Conservation (phyloP, 495 filamentous ascomycete genomes). For the Aspergillus biplanus region DNA sequence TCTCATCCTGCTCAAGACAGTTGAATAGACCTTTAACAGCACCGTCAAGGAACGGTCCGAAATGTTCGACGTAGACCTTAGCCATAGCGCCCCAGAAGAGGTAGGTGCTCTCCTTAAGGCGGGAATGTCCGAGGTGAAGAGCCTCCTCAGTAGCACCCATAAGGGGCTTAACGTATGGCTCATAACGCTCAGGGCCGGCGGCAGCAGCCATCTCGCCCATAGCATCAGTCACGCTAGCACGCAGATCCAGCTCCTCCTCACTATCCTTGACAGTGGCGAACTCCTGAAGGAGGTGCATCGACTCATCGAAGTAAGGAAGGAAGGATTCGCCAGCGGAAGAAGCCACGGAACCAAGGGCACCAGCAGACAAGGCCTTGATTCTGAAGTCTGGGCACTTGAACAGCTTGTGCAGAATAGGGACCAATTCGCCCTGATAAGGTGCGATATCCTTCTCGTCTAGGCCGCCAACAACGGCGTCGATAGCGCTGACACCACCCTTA, state of each 20-base stretch:
- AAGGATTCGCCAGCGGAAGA: conserved; percentile 80
- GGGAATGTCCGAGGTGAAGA: conserved; percentile 83
- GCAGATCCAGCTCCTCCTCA: conserved; percentile 86
- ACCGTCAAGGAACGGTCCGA: conserved; percentile 81
- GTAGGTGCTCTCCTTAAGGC: conserved; percentile 92
- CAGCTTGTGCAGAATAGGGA: conserved; percentile 80
- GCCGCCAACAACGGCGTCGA: conserved; percentile 89
- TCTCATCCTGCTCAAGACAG: conserved; percentile 87
- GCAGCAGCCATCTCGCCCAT: conserved; percentile 91
- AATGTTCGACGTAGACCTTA: conserved; percentile 91
- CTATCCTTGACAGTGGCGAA: conserved; percentile 86
- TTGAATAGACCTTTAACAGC: conserved; percentile 85
- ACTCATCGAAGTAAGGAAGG: conserved; percentile 84
- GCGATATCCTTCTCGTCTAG: conserved; percentile 82
- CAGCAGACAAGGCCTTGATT: conserved; percentile 85
- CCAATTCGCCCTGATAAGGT: conserved; percentile 77
- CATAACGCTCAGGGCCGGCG: conserved; percentile 83
- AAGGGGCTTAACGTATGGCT: conserved; percentile 84
- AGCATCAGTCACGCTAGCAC: conserved; percentile 85
- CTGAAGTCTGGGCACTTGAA: conserved; percentile 83
- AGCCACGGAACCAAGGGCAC: conserved; percentile 88
- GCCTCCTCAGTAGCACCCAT: conserved; percentile 93
- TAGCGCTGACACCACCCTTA: conserved; percentile 84
- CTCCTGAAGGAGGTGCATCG: conserved; percentile 81
- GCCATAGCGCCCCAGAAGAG: conserved; percentile 94